phyloP scores from a whole-genome alignment of 192 early-diverging fungal genomes.

The Backusella mclennaniae region DNA sequence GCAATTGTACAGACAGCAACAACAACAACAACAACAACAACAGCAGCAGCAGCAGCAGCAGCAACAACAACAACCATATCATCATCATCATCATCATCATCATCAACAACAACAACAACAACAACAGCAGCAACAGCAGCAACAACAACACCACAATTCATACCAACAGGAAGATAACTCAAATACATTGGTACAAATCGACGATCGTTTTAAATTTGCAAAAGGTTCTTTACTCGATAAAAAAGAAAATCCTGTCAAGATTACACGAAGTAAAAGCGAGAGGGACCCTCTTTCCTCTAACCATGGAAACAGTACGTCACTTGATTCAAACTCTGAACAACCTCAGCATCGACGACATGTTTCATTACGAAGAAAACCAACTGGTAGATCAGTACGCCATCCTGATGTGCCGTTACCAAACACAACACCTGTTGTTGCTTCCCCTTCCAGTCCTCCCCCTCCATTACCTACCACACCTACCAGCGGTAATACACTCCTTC shows the following conservation, averaged over 20 bases:
- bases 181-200: constrained; percentile 24
- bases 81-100: background rate
- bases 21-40: background rate
- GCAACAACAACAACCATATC: background rate
- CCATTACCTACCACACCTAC: background rate
- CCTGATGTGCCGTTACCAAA: constrained; percentile 21
- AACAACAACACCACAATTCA: background rate
- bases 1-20: background rate
- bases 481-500: constrained; percentile 3
- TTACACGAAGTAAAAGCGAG: constrained; percentile 20
- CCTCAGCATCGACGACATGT: constrained; percentile 5
- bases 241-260: background rate
- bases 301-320: background rate
- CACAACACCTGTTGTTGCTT: background rate
- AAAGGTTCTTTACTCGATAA: constrained; percentile 29
- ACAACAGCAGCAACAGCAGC: background rate
- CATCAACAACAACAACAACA: background rate
- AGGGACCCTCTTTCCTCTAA: background rate
- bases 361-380: constrained; percentile 24
- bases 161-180: background rate
- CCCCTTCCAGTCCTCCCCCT: constrained; percentile 5
- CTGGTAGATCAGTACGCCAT: background rate
- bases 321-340: background rate
- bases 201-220: constrained; percentile 19
- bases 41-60: background rate